A percentile compares a stretch with the other conserved stretches of the same genome.
These are phyloP conservation scores for Colletotrichum tropicale DNA, from an alignment of 2,329 filamentous ascomycete genomes.

Conservation along the genomic window DNA sequence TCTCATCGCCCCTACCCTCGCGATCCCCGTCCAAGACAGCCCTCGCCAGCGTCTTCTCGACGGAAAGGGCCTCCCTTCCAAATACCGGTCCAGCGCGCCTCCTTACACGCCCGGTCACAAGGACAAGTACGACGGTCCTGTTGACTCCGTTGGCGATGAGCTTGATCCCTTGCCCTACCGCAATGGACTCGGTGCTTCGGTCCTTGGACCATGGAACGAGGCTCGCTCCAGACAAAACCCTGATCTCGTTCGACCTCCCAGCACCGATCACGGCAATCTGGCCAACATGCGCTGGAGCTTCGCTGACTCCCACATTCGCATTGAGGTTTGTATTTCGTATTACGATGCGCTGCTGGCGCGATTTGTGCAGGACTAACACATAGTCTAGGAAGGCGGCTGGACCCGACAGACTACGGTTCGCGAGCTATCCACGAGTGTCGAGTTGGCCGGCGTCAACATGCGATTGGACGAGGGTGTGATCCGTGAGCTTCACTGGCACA, in stretches of 20 bases:
- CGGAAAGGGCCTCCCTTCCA: constrained; percentile 49
- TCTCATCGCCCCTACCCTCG: background rate
- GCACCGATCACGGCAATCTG: constrained; percentile 74
- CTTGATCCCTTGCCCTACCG: constrained; percentile 70
- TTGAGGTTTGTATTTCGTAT: constrained; percentile 51
- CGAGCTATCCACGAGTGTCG: constrained; percentile 68
- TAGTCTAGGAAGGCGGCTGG: constrained; percentile 71
- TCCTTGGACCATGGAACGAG: constrained; percentile 73
- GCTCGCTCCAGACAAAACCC: constrained; percentile 74
- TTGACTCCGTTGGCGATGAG: constrained; percentile 63
- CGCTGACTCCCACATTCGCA: constrained; percentile 66
- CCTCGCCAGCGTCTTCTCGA: constrained; percentile 60
- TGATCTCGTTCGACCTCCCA: constrained; percentile 73
- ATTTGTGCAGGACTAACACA: background rate
- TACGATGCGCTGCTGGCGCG: background rate
- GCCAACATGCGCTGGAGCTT: constrained; percentile 77
- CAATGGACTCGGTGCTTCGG: constrained; percentile 68
- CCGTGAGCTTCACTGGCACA: constrained; percentile 82
- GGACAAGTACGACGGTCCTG: constrained; percentile 66
- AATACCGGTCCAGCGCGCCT: constrained; percentile 39
- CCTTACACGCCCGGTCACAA: constrained; percentile 65
- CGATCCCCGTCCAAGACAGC: constrained; percentile 44
- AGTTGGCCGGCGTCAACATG: constrained; percentile 81
- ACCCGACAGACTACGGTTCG: constrained; percentile 74
- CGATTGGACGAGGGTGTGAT: constrained; percentile 75